Evolutionary conservation across 345 rosid species (phyloP).

Genomic region (Eucalyptus guilfoylei): DNA sequence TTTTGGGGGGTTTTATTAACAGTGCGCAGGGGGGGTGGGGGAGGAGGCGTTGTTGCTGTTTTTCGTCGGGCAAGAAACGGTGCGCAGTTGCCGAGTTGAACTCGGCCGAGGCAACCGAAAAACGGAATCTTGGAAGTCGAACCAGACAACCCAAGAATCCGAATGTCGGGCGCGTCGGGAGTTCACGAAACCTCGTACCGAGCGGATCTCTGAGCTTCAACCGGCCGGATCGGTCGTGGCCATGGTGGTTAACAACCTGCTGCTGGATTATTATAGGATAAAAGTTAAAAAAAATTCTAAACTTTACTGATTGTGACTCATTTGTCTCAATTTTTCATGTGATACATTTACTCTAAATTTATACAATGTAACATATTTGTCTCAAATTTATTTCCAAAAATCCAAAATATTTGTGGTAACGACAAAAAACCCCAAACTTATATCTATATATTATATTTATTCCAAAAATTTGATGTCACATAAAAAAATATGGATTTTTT

Average conservation of each 20-base stretch:
- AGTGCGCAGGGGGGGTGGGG: neutral
- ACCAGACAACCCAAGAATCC: neutral
- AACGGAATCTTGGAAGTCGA: neutral
- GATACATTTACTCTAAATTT: too few species aligned
- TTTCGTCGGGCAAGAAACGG: neutral
- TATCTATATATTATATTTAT: too few species aligned
- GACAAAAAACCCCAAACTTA: too few species aligned
- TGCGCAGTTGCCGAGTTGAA: neutral
- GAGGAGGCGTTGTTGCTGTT: too few species aligned
- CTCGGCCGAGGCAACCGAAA: neutral
- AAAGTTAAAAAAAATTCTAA: too few species aligned
- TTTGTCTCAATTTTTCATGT: rapidly evolving
- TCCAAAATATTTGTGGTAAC: too few species aligned
- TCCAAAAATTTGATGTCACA: too few species aligned
- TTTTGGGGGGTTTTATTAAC: slow-evolving; percentile 40
- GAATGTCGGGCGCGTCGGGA: neutral
- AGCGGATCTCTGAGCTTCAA: neutral
- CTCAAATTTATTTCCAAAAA: too few species aligned
- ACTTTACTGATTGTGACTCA: too few species aligned
- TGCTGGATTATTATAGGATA: neutral
- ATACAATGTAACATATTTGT: too few species aligned
- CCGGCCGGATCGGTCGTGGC: neutral
- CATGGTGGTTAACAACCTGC: neutral
- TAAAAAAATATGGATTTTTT: too few species aligned
- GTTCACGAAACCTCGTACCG: neutral